These are phyloP conservation scores for Cordyceps tenuipes DNA, from an alignment of 2,329 filamentous ascomycete species.

Conservation along the genomic window DNA sequence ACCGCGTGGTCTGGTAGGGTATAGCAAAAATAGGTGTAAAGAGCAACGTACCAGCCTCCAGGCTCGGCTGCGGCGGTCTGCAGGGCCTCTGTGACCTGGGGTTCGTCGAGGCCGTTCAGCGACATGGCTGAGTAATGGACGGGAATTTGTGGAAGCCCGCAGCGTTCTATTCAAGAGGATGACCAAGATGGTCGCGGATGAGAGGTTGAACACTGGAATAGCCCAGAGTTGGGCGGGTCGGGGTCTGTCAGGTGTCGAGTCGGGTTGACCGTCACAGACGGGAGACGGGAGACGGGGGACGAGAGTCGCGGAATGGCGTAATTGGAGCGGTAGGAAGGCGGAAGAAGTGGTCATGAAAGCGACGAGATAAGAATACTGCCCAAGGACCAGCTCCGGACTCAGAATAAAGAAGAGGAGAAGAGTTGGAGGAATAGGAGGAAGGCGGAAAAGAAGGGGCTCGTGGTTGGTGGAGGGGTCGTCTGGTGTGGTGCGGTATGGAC, in stretches of 20 bases:
- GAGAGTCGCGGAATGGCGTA: background rate
- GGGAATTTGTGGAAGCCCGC: background rate
- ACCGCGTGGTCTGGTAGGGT: background rate
- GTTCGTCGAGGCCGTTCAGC: constrained; percentile 85
- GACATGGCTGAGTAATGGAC: constrained; percentile 54
- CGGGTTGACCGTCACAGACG: constrained; percentile 1
- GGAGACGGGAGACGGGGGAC: background rate
- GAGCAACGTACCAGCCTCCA: constrained; percentile 74
- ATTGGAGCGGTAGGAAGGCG: background rate
- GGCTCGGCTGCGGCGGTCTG: constrained; percentile 71
- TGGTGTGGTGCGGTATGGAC: background rate
- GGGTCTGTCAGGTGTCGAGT: background rate
- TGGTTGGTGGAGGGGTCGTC: constrained; percentile 7
- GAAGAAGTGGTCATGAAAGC: background rate
- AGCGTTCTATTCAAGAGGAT: background rate
- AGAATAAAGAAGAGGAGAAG: background rate
- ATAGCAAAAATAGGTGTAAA: background rate
- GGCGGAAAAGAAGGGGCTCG: constrained; percentile 8
- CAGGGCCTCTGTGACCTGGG: constrained; percentile 75
- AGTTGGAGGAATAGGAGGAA: background rate
- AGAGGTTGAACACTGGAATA: background rate
- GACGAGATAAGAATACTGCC: background rate
- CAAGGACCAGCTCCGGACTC: constrained; percentile 5
- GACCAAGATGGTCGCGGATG: constrained; percentile 3
- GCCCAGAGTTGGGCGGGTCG: background rate